phyloP scores from a whole-genome alignment of 1,139 yeast species.

The Groenewaldozyma sp. region DNA sequence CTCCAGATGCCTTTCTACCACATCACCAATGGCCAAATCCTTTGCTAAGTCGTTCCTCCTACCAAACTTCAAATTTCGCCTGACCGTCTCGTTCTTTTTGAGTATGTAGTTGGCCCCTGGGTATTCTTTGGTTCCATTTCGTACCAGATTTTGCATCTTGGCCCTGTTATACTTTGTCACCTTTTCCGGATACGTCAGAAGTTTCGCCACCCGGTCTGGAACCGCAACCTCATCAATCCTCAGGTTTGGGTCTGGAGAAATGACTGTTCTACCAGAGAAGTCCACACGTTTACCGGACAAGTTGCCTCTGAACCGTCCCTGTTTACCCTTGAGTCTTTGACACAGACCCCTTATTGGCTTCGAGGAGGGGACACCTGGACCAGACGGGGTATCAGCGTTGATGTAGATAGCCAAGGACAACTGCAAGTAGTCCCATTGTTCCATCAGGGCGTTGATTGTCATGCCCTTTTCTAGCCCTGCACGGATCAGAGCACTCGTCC shows the following conservation, averaged over 20 bases:
- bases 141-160: constrained; percentile 61
- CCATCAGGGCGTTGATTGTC: constrained; percentile 87
- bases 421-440: constrained; percentile 97
- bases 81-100: constrained; percentile 75
- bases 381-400: constrained; percentile 72
- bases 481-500: constrained; percentile 86
- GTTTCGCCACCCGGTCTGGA: constrained; percentile 93
- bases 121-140: constrained; percentile 79
- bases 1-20: constrained; percentile 95
- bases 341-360: constrained; percentile 94
- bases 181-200: constrained; percentile 90
- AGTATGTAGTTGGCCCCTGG: constrained; percentile 95
- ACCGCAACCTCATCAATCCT: constrained; percentile 96
- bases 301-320: constrained; percentile 97
- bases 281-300: constrained; percentile 98
- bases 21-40: constrained; percentile 73
- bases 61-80: constrained; percentile 85
- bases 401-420: constrained; percentile 95
- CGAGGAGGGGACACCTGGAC: constrained; percentile 40
- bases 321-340: constrained; percentile 96
- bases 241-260: constrained; percentile 96
- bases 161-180: constrained; percentile 81
- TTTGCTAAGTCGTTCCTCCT: constrained; percentile 72
- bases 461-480: constrained; percentile 96
- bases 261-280: constrained; percentile 96